Evolutionary conservation across 306 rosid genomes (phyloP), one percentile per base, ranked within the genome.

Genomic region (Prosopis cineraria): DNA sequence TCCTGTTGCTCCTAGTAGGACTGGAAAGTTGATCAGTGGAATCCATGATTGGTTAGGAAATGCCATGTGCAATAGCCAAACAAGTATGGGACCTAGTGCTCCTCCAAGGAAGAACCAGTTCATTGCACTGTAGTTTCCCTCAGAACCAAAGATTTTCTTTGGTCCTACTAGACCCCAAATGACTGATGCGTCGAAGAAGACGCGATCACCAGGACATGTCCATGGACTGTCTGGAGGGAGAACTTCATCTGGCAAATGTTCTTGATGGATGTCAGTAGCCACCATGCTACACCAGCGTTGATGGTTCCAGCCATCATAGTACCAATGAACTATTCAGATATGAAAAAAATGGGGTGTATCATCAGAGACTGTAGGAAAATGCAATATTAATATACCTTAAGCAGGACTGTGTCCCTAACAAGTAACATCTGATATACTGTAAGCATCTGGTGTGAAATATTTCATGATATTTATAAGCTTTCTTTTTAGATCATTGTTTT

Each of bases 151-250:
- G 45, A 93, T 93, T 6, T 83, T 59, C 71, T 10, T 82, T 6
- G 98, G 98, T 69, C 98, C 98, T 3, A 88, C 94, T 65, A 93
- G 62, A 14, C 96, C 98, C 98, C 98, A 93, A 39, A 93, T 93
- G 36, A 90, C 94, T 19, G 97, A 93, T 8, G 96, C 96, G 68
- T 93, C 96, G 33, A 93, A 93, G 86, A 93, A 93, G 36, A 93
- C 94, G 0, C 90, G 86, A 80, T 89, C 94, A 3, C 75, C 41
- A 0, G 98, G 98, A 59, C 98, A 93, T 55, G 98, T 93, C 96
- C 96, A 93, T 0, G 94, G 98, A 69, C 98, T 93, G 47, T 79
- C 81, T 10, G 58, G 7, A 0, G 92, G 91, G 33, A 90, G 93
- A 56, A 86, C 84, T 12, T 84, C 85, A 66, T 84, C 92, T 88